Evolutionary conservation across 2,329 filamentous ascomycete species (phyloP).

Genomic region (Fusarium annulatum): DNA sequence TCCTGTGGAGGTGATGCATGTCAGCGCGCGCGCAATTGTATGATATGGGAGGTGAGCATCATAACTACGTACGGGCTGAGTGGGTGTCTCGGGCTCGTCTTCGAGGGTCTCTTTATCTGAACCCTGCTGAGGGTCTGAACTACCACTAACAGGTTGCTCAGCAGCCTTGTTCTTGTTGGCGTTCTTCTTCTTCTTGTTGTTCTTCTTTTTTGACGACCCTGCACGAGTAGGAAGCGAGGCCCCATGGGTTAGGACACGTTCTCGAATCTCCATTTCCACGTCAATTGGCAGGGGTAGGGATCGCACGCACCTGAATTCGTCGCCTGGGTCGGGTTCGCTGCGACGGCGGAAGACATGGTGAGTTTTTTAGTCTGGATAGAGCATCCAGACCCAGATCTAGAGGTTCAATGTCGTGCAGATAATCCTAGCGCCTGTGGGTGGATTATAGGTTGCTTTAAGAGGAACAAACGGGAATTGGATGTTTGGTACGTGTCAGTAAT

Average conservation of each 20-base stretch:
- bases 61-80: conserved; percentile 47
- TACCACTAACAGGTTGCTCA: conserved; percentile 50
- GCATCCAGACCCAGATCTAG: conserved; percentile 33
- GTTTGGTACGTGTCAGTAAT: conserved; percentile 15
- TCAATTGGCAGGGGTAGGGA: conserved; percentile 42
- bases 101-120: conserved; percentile 57
- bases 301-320: conserved; percentile 51
- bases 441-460: conserved; percentile 25
- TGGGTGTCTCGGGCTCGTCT: conserved; percentile 57
- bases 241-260: conserved; percentile 48
- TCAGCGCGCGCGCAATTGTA: conserved; percentile 38
- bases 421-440: conserved; percentile 17
- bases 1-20: conserved; percentile 44
- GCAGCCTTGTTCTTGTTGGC: conserved; percentile 59
- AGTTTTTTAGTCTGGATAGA: conserved; percentile 26
- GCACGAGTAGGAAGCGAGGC: conserved; percentile 35
- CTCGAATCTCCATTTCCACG: conserved; percentile 37
- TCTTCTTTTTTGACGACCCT: conserved; percentile 65
- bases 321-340: conserved; percentile 50
- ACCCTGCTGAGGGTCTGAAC: conserved; percentile 47
- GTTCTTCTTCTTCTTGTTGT: conserved; percentile 70
- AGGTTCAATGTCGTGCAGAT: conserved; percentile 32
- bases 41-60: conserved; percentile 17
- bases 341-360: conserved; percentile 56
- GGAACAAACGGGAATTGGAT: conserved; percentile 22